Base-by-base conservation (phyloP, 345 rosid genomes). In the Bruguiera sexangula region DNA sequence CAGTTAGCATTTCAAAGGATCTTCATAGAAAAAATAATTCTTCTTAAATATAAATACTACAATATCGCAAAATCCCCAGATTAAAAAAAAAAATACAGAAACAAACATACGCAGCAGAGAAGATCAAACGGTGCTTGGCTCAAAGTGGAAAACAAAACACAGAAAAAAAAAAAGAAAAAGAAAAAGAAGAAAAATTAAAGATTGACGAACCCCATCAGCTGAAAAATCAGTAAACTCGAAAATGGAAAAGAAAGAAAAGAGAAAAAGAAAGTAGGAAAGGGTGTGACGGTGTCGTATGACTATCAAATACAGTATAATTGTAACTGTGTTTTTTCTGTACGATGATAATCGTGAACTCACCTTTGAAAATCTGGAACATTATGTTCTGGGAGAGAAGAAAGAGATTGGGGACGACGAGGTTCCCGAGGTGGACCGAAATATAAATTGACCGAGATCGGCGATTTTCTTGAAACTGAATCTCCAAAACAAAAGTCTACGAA, bases 351-450 rank as follows among this genome's bases (percentile, higher is more conserved):
- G 50, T 13, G 15, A 56, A 22, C 60, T 56, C 60, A 85, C 87
- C 90, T 86, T 86, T 80, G 78, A 80, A 68, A 84, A 72, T 84
- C 83, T 69, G 81, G 75, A 81, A 73, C 81, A 82, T 84, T 80
- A 80, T 71, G 71, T 66, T 72, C 68, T 27, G 72, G 16, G 60
- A 65, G 67, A 21, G 66, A 30, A 63, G 77, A 76, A 74, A 67
- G 63, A 60, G 82, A 73, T 69, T 69, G 84, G 66, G 70, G 74
- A 79, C 63, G 78, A 76, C 24, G 79, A 66, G 70, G 75, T 74
- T 81, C 76, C 80, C 78, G 69, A 66, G 78, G 72, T 22, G 50
- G 50, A 43, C 50, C 18, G 3, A 72, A 68, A 59, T 66, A 36
- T 15, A 20, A 24, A 13, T 8, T 1, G 22, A 39, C 57, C 67